These are phyloP conservation scores for Haematococcus sp. DNA, from an alignment of 139 green algal genomes.

Conservation along the genomic window DNA sequence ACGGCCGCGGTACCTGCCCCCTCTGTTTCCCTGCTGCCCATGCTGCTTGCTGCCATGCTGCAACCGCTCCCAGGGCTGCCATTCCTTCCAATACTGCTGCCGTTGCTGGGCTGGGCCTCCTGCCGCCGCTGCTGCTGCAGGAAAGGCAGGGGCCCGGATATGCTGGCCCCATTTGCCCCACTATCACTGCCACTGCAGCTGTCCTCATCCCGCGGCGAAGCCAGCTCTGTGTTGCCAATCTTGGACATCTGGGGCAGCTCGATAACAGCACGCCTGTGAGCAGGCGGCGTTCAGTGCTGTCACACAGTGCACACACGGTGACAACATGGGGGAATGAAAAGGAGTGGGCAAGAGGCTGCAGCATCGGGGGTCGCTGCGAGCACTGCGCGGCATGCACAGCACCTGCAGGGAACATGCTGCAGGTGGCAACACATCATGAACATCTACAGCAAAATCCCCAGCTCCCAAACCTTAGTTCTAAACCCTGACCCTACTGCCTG, in stretches of 20 bases:
- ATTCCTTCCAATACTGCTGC: not conserved
- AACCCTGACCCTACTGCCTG: no score
- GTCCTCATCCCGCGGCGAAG: not conserved
- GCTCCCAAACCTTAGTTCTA: no score
- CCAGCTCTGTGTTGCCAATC: not conserved
- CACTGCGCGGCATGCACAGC: no score
- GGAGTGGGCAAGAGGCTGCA: no score
- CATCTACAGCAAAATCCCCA: no score
- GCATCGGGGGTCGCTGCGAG: no score
- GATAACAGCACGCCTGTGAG: slow-evolving; percentile 2
- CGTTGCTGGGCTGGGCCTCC: not conserved
- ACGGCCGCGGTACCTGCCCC: not conserved
- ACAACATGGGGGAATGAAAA: no score
- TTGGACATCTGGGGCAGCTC: slow-evolving; percentile 10
- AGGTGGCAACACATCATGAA: no score
- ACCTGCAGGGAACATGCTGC: no score
- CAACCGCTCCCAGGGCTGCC: not conserved
- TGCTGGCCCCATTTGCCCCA: not conserved
- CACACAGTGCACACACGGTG: not conserved
- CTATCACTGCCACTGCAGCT: not conserved
- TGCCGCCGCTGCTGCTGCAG: not conserved
- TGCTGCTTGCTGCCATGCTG: not conserved
- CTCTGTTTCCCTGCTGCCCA: not conserved
- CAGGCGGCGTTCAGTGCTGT: no score
- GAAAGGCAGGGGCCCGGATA: not conserved